These are phyloP conservation scores for Myxozyma geophila DNA, from an alignment of 805 yeast species.

Conservation along the genomic window DNA sequence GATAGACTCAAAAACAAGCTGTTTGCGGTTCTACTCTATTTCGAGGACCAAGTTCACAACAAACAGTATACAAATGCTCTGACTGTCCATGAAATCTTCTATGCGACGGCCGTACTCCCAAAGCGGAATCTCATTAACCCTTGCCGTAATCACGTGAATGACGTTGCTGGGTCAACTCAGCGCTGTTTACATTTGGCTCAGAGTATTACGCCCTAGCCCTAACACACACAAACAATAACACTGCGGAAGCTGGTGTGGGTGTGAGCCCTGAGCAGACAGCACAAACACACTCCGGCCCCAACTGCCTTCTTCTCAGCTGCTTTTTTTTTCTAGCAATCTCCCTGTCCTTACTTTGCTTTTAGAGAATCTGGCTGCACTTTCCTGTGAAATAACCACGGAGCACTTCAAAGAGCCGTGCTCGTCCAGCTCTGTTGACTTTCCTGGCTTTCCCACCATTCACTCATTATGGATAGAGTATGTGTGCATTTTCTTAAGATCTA, in stretches of 20 bases:
- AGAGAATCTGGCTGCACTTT: too few species aligned
- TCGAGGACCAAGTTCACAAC: too few species aligned
- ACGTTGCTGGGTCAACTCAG: conserved; percentile 9
- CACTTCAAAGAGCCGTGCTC: neutral
- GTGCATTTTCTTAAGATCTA: neutral
- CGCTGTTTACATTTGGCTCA: conserved; percentile 1
- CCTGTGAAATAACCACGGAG: too few species aligned
- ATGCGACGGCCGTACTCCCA: neutral
- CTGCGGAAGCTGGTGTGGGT: too few species aligned
- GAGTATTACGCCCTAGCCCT: neutral
- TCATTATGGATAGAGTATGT: conserved; percentile 31
- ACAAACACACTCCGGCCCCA: neutral
- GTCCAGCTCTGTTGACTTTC: neutral
- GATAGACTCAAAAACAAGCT: neutral
- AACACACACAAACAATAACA: neutral
- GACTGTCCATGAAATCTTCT: too few species aligned
- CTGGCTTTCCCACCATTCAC: neutral
- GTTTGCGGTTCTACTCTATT: neutral
- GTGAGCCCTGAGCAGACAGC: too few species aligned
- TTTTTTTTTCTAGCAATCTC: too few species aligned
- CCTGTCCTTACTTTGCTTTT: too few species aligned
- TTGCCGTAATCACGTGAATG: neutral
- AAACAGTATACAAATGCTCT: too few species aligned
- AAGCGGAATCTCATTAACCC: neutral
- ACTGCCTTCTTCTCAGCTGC: neutral